Percentiles rank a stretch among this genome's conserved stretches.
Evolutionary conservation across 305 asterid genomes (phyloP).

Genomic region (Rubia balearica): DNA sequence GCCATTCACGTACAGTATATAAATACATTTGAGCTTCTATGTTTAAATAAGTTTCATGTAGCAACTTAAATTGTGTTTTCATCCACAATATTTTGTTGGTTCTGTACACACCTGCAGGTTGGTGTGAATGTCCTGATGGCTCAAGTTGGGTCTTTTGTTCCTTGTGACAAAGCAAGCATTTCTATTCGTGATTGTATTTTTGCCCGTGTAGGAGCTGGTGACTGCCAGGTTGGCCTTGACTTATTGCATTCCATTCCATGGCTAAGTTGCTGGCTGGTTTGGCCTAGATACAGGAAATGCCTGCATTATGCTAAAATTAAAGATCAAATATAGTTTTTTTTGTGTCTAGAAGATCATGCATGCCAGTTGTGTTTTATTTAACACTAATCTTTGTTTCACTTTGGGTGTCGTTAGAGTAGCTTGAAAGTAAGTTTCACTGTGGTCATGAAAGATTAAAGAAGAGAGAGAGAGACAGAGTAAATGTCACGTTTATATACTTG

Average conservation of each 20-base stretch:
- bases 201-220: constrained; percentile 99
- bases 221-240: constrained; percentile 66
- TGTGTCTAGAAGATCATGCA: background rate
- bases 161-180: constrained; percentile 79
- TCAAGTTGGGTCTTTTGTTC: constrained; percentile 88
- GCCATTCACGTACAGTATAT: background rate
- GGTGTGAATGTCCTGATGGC: constrained; percentile 96
- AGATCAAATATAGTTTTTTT: background rate
- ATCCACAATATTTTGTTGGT: background rate
- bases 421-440: background rate
- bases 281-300: background rate
- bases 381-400: background rate
- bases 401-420: background rate
- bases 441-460: background rate
- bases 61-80: background rate
- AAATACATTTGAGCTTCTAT: background rate
- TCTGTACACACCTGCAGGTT: constrained; percentile 41
- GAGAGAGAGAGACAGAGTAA: background rate
- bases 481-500: background rate
- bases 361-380: background rate
- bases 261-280: background rate
- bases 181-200: constrained; percentile 94
- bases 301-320: background rate
- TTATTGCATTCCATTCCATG: background rate
- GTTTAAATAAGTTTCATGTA: background rate